Evolutionary conservation across 1,284 basidiomycete genomes (phyloP), one percentile per base, ranked within the genome.

Genomic region (Hymenochaete sp.): DNA sequence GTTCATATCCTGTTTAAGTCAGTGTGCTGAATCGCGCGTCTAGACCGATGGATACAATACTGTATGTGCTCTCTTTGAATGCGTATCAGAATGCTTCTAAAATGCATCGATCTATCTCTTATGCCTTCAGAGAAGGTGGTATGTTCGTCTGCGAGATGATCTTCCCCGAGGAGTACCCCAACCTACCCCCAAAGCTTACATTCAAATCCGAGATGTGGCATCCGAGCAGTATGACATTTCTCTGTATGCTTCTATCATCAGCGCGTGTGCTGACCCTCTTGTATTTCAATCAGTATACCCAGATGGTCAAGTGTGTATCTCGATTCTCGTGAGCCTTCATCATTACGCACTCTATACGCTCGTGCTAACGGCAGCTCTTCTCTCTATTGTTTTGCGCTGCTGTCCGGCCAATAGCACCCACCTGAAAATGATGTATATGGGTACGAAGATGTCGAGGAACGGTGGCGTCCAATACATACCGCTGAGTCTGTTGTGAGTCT

Each of bases 141-240:
- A 88, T 96, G 63, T 83, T 93, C 67, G 91, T 88, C 66, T 90
- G 91, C 11, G 73, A 84, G 43, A 67, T 97, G 52, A 74, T 79
- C 4, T 97, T 97, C 66, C 93, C 93, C 16, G 68, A 77, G 24
- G 91, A 96, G 62, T 98, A 85, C 62, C 95, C 95, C 14, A 67
- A 97, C 43, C 70, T 83, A 29, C 95, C 95, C 14, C 95, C 95
- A 29, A 95, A 89, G 77, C 92, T 98, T 90, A 79, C 79, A 46
- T 98, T 98, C 62, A 75, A 87, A 53, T 93, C 93, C 4, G 81
- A 82, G 50, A 98, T 98, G 93, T 98, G 95, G 95, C 95, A 98
- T 67, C 95, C 96, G 10, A 98, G 97, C 65, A 90, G 93, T 95
- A 53, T 58, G 77, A 5, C 14, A 16, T 19, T 35, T 16, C 21